Percentiles rank a stretch among this genome's conserved stretches.
Evolutionary conservation across 73 alveolate species (phyloP).

Genomic region (Paraurostyla sp.): DNA sequence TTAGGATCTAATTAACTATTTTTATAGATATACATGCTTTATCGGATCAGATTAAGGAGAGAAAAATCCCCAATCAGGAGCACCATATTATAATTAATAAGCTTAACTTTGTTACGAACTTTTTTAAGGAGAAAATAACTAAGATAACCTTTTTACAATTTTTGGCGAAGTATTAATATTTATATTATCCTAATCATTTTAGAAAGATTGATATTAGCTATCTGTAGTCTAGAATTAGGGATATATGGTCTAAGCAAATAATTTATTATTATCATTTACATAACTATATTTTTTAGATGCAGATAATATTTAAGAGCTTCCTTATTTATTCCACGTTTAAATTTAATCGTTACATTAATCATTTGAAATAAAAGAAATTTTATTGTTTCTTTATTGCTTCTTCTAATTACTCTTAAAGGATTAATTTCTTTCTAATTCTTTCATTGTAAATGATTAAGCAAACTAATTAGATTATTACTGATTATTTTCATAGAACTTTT

Average conservation of each 20-base stretch:
- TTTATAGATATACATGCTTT: neutral
- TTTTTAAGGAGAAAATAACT: neutral
- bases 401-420: neutral
- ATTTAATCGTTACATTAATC: neutral
- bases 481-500: neutral
- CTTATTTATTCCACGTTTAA: neutral
- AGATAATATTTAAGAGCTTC: neutral
- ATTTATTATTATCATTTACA: neutral
- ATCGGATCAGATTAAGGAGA: slow-evolving; percentile 21
- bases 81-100: neutral
- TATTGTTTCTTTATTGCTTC: neutral
- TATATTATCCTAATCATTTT: no score
- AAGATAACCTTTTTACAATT: neutral
- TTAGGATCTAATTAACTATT: neutral
- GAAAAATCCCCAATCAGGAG: slow-evolving; percentile 44
- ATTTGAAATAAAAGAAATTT: neutral
- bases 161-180: no score
- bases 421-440: neutral
- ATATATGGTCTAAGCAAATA: no score
- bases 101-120: neutral
- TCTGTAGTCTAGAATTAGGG: no score
- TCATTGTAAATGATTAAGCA: neutral
- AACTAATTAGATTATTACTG: neutral
- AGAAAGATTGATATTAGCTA: no score
- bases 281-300: neutral